Base-by-base conservation (phyloP, 73 alveolate species). In the Paramecium biaurelia region DNA sequence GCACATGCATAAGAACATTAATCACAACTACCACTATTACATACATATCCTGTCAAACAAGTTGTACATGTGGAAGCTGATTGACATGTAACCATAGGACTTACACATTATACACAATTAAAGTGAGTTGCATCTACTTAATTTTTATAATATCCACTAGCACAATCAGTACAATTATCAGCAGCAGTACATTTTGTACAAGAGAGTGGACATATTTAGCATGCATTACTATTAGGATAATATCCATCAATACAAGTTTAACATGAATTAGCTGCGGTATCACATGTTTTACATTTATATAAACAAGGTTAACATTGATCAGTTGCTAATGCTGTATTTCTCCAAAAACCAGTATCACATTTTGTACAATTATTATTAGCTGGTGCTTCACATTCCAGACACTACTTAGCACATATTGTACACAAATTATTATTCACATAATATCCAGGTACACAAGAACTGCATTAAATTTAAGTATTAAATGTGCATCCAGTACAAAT, bases 321-420 rank as follows among this genome's bases (percentile, higher is more conserved):
- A 9, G 92, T 5, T 23, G n/a, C 89, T 35, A 76, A 41, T 18
- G 34, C 8, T 38, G 58, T 85, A 42, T 41, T 47, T 10, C 7
- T 47, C 68, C 68, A 53, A 53, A 53, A 18, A 20, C 92, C 92
- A 8, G 9, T 5, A 18, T 56, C 86, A 9, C 92, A 76, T n/a
- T 32, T 41, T 43, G 92, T 76, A 89, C 92, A 76, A 47, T 32
- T 42, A 47, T 32, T 42, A 9, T 32, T 18, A 20, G 74, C 28
- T 35, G 92, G 4, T 41, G 92, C 57, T 5, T 89, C 57, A 41
- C 92, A 76, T 76, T 32, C 74, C 63, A 43, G 20, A 41, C 92
- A 76, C 4, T 32, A 42, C 9, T 76, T 38, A 38, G 15, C 92
- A 76, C 92, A 53, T n/a, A 53, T 20, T n/a, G 68, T 18, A 21